A percentile compares a stretch with the other conserved stretches of the same genome.
Conservation (phyloP, 2,329 filamentous ascomycete genomes). For the Ceratocystis destructans region DNA sequence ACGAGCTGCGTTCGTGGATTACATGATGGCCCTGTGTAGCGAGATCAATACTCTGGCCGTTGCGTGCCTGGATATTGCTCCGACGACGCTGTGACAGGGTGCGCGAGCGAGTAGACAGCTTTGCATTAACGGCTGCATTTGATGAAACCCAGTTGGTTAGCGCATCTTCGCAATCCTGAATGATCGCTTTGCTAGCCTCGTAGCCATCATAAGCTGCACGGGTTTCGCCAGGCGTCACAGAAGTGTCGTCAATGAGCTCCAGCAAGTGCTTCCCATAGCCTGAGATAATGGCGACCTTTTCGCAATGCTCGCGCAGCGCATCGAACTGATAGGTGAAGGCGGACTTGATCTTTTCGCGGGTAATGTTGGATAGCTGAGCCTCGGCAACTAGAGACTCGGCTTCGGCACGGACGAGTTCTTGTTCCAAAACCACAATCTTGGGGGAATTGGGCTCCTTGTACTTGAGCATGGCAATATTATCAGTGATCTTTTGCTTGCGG, state of each 20-base stretch:
- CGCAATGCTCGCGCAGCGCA: slow-evolving; percentile 88
- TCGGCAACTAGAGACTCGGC: slow-evolving; percentile 98
- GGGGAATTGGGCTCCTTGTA: slow-evolving; percentile 99
- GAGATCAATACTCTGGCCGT: slow-evolving; percentile 61
- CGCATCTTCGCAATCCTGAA: slow-evolving; percentile 95
- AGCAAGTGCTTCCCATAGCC: slow-evolving; percentile 97
- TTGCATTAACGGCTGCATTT: slow-evolving; percentile 76
- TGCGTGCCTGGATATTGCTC: slow-evolving; percentile 52
- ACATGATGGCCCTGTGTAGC: slow-evolving; percentile 62
- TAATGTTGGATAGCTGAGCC: slow-evolving; percentile 97
- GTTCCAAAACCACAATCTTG: slow-evolving; percentile 93
- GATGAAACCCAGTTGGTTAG: slow-evolving; percentile 93
- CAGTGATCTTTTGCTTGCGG: slow-evolving; percentile 99
- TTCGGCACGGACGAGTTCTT: slow-evolving; percentile 95
- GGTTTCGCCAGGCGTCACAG: slow-evolving; percentile 93
- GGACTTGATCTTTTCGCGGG: slow-evolving; percentile 96
- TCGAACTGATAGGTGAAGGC: slow-evolving; percentile 98
- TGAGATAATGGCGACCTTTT: slow-evolving; percentile 96
- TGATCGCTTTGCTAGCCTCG: slow-evolving; percentile 95
- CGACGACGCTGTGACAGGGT: slow-evolving; percentile 75
- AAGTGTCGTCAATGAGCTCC: slow-evolving; percentile 89
- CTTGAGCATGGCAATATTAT: slow-evolving; percentile 96
- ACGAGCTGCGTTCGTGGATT: slow-evolving; percentile 65
- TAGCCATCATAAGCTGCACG: slow-evolving; percentile 94
- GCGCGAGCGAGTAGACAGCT: slow-evolving; percentile 74